Base-by-base conservation (phyloP, 306 rosid species). In the Erythrophleum fordii region DNA sequence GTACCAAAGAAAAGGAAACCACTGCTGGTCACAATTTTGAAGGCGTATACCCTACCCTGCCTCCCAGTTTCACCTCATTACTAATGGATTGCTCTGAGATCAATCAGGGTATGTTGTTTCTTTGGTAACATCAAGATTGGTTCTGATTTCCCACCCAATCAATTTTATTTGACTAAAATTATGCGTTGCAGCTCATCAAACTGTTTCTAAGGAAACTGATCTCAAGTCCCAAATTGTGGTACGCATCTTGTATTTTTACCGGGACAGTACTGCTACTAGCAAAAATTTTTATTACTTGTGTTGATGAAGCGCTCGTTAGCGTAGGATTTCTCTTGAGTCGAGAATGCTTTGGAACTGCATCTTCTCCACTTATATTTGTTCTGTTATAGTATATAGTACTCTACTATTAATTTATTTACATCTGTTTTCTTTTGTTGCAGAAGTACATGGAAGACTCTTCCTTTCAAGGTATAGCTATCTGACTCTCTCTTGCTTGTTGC, bases 381-480 rank as follows among this genome's bases (percentile, higher is more conserved):
- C 72, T 41, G 41, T 39, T 48, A 22, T 8, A 35, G 8, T 17
- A 11, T 11, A 69, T 22, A 6, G 77, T 26, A 52, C 34, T 3
- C 10, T 61, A 59, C 61, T 3, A 16, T 65, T 35, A 49, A 55
- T 25, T 76, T 72, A 59, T 66, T 84, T 65, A 77, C 76, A 53
- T 70, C 42, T 48, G 75, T 73, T 69, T 75, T 83, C 14, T 69
- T 84, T 76, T 82, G 77, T 72, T 80, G 90, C 95, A 91, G 99
- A 86, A 81, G 83, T 95, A 88, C 77, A 91, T 92, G 97, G 97
- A 89, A 82, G 97, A 95, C 84, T 83, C 97, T 84, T 87, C 97
- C 79, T 95, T 95, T 88, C 97, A 91, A 80, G 97, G 99, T 93
- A 58, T 25, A 83, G 73, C 72, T 29, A 3, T 46, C 51, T 46